Evolutionary conservation across 2,329 filamentous ascomycete genomes (phyloP).

Genomic region (Sphaerulina musiva): DNA sequence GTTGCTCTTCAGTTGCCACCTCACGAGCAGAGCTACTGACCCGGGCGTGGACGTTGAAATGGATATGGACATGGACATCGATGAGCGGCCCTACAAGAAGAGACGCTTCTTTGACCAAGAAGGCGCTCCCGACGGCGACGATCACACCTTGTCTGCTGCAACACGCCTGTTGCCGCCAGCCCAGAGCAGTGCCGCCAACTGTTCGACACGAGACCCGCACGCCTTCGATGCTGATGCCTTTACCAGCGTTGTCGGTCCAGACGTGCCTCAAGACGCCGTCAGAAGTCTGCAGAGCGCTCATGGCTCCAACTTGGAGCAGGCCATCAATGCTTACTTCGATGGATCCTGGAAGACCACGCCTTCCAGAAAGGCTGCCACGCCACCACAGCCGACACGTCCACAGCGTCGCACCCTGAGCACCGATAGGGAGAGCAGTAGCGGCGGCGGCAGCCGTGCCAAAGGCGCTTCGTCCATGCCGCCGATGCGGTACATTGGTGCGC

Average conservation of each 20-base stretch:
- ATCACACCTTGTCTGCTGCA: slow-evolving; percentile 27
- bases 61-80: slow-evolving; percentile 32
- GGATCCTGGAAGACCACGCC: slow-evolving; percentile 51
- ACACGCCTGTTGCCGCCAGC: slow-evolving; percentile 25
- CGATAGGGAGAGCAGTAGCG: slow-evolving; percentile 6
- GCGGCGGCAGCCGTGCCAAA: not conserved
- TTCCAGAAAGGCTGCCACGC: slow-evolving; percentile 15
- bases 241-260: slow-evolving; percentile 51
- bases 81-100: slow-evolving; percentile 54
- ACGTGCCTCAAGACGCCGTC: slow-evolving; percentile 42
- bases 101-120: slow-evolving; percentile 57
- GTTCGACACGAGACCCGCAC: slow-evolving; percentile 18
- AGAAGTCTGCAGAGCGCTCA: slow-evolving; percentile 45
- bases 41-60: too few relatives aligned
- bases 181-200: not conserved
- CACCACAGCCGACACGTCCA: slow-evolving; percentile 8
- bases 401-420: slow-evolving; percentile 6
- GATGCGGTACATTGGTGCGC: slow-evolving; percentile 77
- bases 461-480: slow-evolving; percentile 39
- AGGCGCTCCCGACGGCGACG: slow-evolving; percentile 28
- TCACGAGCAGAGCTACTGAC: too few relatives aligned
- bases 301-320: slow-evolving; percentile 51
- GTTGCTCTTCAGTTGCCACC: too few relatives aligned
- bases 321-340: slow-evolving; percentile 60
- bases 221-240: slow-evolving; percentile 53